Evolutionary conservation across 768 basidiomycete species (phyloP).

Genomic region (Lentinus tigrinus): DNA sequence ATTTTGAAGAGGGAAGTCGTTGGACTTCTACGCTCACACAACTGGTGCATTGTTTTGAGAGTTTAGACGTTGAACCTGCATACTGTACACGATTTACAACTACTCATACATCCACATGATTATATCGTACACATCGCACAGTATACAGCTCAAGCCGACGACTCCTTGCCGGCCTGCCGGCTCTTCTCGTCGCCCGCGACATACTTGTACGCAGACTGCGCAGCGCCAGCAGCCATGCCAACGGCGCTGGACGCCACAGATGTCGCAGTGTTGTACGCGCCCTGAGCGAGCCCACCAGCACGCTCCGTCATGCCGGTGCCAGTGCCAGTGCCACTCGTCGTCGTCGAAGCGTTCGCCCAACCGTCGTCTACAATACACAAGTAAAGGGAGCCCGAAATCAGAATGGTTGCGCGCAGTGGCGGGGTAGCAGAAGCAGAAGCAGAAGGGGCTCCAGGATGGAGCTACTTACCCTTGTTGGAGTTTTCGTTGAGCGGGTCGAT

Average conservation of each 20-base stretch:
- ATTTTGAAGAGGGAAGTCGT: too few relatives aligned
- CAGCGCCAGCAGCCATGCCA: conserved; percentile 33
- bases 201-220: conserved; percentile 38
- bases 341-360: conserved; percentile 37
- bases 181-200: conserved; percentile 36
- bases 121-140: neutral
- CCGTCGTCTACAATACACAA: too few relatives aligned
- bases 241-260: conserved; percentile 26
- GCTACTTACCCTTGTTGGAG: conserved; percentile 38
- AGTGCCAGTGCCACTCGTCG: conserved; percentile 13
- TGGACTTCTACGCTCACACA: too few relatives aligned
- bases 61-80: too few relatives aligned
- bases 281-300: conserved; percentile 5
- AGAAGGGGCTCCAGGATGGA: neutral
- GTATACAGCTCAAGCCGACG: conserved; percentile 24
- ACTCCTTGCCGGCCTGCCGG: conserved; percentile 35
- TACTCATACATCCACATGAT: neutral
- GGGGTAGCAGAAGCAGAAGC: neutral
- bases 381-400: too few relatives aligned
- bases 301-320: conserved; percentile 5
- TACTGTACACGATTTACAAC: too few relatives aligned
- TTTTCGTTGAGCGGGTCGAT: conserved; percentile 52
- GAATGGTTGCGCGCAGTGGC: too few relatives aligned
- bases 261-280: conserved; percentile 18
- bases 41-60: too few relatives aligned